A percentile compares a stretch with the other conserved stretches of the same genome.
These are phyloP conservation scores for Sclerotinia sclerotiorum DNA, from an alignment of 2,329 filamentous ascomycete genomes.

Conservation along the genomic window DNA sequence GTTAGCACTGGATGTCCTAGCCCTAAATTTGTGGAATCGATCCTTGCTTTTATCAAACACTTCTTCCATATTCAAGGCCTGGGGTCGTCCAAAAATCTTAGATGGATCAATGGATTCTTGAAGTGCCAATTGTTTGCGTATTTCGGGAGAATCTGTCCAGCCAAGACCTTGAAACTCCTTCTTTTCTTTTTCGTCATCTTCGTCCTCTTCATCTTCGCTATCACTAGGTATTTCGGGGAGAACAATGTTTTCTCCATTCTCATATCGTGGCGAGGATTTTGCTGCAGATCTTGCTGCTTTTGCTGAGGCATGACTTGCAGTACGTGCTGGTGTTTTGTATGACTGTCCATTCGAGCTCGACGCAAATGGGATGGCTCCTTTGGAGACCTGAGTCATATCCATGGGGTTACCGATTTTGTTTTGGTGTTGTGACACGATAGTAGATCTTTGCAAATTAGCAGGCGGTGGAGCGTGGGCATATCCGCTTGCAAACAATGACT, in stretches of 20 bases:
- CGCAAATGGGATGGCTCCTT: slow-evolving; percentile 86
- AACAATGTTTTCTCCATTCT: slow-evolving; percentile 85
- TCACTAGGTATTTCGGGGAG: slow-evolving; percentile 95
- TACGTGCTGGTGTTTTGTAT: slow-evolving; percentile 71
- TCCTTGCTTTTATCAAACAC: slow-evolving; percentile 91
- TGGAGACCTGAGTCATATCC: slow-evolving; percentile 85
- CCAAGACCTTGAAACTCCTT: slow-evolving; percentile 64
- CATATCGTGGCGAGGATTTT: slow-evolving; percentile 78
- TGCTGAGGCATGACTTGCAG: slow-evolving; percentile 43
- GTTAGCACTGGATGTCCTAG: slow-evolving; percentile 89
- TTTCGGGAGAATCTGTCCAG: slow-evolving; percentile 87
- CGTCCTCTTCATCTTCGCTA: slow-evolving; percentile 79
- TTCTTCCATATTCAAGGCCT: slow-evolving; percentile 90
- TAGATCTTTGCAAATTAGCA: slow-evolving; percentile 51
- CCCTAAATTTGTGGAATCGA: slow-evolving; percentile 80
- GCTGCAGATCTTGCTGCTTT: slow-evolving; percentile 63
- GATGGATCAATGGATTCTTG: slow-evolving; percentile 87
- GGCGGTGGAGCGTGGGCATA: slow-evolving; percentile 58
- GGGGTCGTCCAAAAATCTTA: slow-evolving; percentile 84
- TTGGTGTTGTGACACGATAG: slow-evolving; percentile 66
- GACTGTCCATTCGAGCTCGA: slow-evolving; percentile 56
- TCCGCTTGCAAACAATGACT: slow-evolving; percentile 59
- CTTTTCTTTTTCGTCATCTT: slow-evolving; percentile 52
- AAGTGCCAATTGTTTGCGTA: slow-evolving; percentile 70
- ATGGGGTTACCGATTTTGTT: slow-evolving; percentile 66